These are phyloP conservation scores for Salvia rosmarinus DNA, from an alignment of 257 asterid species.

Conservation along the genomic window DNA sequence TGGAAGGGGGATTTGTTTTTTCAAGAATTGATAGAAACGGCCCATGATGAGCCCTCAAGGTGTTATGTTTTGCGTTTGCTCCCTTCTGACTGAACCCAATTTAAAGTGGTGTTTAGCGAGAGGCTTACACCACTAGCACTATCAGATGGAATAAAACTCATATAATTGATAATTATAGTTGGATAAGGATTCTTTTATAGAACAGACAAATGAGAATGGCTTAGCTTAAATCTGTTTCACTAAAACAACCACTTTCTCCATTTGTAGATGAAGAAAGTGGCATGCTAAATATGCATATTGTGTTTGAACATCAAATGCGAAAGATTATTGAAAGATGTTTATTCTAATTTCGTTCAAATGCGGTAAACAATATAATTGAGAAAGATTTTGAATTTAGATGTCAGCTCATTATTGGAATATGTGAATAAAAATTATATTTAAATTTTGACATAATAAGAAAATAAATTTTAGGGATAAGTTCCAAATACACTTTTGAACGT, in stretches of 20 bases:
- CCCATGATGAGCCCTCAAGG: constrained; percentile 61
- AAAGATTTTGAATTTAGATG: no score
- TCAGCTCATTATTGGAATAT: no score
- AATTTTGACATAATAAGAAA: no score
- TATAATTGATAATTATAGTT: constrained; percentile 1
- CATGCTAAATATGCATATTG: neutral
- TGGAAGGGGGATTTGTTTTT: neutral
- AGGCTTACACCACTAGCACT: constrained; percentile 33
- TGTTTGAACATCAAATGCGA: no score
- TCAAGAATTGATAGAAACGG: constrained; percentile 39
- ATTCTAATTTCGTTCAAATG: no score
- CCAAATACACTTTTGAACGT: no score
- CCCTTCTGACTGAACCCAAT: constrained; percentile 35
- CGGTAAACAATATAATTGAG: no score
- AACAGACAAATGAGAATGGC: neutral
- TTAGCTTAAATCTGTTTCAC: neutral
- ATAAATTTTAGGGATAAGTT: no score
- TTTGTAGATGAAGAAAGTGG: neutral
- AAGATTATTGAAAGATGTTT: no score
- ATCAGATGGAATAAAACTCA: constrained; percentile 21
- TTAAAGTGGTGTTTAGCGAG: constrained; percentile 34
- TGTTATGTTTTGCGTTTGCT: constrained; percentile 46
- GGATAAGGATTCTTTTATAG: neutral
- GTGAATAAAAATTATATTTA: no score
- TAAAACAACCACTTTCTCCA: constrained; percentile 4